Percentiles rank a stretch among this genome's conserved stretches.
Evolutionary conservation across 305 asterid species (phyloP).

Genomic region (Coffea humblotiana): DNA sequence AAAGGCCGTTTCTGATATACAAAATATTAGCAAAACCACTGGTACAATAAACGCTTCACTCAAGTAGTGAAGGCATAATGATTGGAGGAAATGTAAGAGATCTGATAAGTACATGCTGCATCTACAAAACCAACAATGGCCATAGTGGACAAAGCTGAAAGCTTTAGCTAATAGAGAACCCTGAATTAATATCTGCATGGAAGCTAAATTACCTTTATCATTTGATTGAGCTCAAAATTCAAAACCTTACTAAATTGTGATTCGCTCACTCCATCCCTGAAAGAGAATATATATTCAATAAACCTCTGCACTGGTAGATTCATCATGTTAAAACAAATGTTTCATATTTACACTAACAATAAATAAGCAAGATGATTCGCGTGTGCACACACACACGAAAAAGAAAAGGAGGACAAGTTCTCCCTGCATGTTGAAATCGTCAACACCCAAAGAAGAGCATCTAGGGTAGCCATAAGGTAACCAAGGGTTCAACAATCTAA

Average conservation of each 20-base stretch:
- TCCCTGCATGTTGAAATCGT: not conserved
- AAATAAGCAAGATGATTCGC: not conserved
- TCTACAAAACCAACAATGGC: not conserved
- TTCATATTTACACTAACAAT: not conserved
- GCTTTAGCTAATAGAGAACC: not conserved
- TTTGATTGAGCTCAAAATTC: slow-evolving; percentile 74
- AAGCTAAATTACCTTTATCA: slow-evolving; percentile 62
- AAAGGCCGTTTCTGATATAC: not conserved
- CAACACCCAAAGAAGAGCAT: not conserved
- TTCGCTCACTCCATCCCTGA: slow-evolving; percentile 93
- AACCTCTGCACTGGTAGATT: not conserved
- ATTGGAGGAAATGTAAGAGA: not conserved
- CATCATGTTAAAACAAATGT: not conserved
- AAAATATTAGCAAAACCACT: not conserved
- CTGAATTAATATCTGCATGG: not conserved
- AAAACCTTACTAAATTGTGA: slow-evolving; percentile 82
- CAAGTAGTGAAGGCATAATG: not conserved
- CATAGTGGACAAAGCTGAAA: not conserved
- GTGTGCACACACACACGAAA: too few relatives aligned
- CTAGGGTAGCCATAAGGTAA: not conserved
- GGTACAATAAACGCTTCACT: not conserved
- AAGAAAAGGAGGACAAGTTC: not conserved
- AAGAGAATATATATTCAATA: not conserved
- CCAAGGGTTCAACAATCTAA: not conserved
- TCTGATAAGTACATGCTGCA: not conserved